phyloP scores from a whole-genome alignment of 352 stramenopile genomes.

The Globisporangium barbulae region DNA sequence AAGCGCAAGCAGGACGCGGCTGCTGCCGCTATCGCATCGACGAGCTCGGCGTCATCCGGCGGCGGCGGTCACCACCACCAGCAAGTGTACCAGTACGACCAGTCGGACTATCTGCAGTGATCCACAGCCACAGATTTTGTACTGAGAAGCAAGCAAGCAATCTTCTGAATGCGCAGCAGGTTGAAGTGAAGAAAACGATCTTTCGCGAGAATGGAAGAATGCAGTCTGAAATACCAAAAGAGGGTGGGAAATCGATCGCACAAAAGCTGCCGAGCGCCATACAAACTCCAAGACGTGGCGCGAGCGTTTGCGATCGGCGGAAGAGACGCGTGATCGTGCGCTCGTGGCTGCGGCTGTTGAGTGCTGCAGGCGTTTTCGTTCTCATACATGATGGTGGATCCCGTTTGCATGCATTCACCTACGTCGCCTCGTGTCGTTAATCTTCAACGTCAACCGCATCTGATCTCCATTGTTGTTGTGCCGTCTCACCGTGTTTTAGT shows the following conservation, averaged over 20 bases:
- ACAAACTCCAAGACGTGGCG: not conserved
- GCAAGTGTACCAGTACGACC: slow-evolving; percentile 18
- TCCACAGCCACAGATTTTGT: not conserved
- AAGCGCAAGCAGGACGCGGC: slow-evolving; percentile 40
- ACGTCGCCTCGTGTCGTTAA: slow-evolving; percentile 1
- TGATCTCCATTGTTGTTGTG: not conserved
- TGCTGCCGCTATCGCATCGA: slow-evolving; percentile 11
- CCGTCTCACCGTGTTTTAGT: not conserved
- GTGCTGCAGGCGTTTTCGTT: not conserved
- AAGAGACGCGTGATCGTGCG: not conserved
- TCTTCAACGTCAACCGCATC: not conserved
- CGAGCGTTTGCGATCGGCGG: not conserved
- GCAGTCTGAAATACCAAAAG: slow-evolving; percentile 1
- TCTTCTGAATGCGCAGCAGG: not conserved
- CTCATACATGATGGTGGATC: not conserved
- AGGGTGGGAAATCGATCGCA: not conserved
- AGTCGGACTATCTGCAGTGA: slow-evolving; percentile 10
- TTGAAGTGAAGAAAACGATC: slow-evolving; percentile 1
- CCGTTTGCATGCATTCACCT: not conserved
- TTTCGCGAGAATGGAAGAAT: slow-evolving; percentile 5
- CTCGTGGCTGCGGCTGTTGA: not conserved
- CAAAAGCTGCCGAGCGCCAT: not conserved
- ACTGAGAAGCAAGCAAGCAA: not conserved
- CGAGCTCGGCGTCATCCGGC: not conserved
- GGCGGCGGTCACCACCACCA: slow-evolving; percentile 5